Conservation (phyloP, 331 rosid genomes). For the Malus hybrid region DNA sequence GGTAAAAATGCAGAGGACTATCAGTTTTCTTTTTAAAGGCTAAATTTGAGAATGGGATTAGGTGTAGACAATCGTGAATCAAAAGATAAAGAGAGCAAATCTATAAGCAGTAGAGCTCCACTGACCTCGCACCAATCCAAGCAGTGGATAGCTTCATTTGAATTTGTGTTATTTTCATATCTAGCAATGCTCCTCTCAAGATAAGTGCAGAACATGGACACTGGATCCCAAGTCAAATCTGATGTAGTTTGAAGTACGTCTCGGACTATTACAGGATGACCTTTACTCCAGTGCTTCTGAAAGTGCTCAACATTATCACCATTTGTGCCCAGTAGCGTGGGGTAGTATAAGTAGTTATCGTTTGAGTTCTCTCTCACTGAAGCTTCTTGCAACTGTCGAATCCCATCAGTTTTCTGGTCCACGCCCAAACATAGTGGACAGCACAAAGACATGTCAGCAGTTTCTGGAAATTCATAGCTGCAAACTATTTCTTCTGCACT, state of each 20-base stretch:
- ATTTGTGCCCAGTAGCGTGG: slow-evolving; percentile 44
- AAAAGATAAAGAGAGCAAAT: background rate
- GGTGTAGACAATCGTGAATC: slow-evolving; percentile 8
- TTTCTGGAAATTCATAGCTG: slow-evolving; percentile 96
- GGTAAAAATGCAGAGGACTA: background rate
- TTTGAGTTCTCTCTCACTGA: slow-evolving; percentile 65
- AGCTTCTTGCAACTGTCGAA: slow-evolving; percentile 51
- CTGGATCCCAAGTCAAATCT: slow-evolving; percentile 81
- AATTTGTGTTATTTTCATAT: slow-evolving; percentile 56
- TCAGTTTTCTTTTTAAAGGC: background rate
- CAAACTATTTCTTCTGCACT: slow-evolving; percentile 94
- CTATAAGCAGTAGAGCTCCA: background rate
- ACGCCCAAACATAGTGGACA: slow-evolving; percentile 64
- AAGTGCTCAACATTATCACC: slow-evolving; percentile 79
- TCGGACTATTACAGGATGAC: slow-evolving; percentile 86
- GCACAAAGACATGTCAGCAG: slow-evolving; percentile 51
- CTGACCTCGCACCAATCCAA: slow-evolving; percentile 99
- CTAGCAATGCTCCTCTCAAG: slow-evolving; percentile 74
- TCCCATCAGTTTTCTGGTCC: slow-evolving; percentile 38
- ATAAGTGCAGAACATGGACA: slow-evolving; percentile 65
- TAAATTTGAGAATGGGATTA: background rate
- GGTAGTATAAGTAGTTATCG: slow-evolving; percentile 69
- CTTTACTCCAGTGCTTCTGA: slow-evolving; percentile 93
- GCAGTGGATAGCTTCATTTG: slow-evolving; percentile 48
- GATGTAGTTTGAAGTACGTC: slow-evolving; percentile 51